A percentile compares a stretch with the other conserved stretches of the same genome.
phyloP scores from a whole-genome alignment of 805 yeast genomes.

The Sugiyamaella chiloensis region DNA sequence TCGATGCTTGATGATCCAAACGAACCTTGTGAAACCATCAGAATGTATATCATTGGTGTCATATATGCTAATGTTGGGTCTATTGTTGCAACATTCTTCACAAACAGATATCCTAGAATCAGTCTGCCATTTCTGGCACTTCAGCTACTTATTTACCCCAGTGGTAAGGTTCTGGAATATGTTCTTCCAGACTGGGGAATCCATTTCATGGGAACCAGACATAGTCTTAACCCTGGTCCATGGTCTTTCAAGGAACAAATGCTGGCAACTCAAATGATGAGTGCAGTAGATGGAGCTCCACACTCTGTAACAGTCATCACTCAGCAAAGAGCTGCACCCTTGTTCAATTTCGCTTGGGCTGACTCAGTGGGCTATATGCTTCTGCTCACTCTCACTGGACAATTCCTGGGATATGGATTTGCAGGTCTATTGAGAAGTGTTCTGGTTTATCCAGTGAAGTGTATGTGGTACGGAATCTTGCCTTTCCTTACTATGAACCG shows the following conservation, averaged over 20 bases:
- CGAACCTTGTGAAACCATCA: slow-evolving; percentile 46
- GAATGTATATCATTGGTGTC: slow-evolving; percentile 40
- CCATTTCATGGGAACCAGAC: slow-evolving; percentile 38
- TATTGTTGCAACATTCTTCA: slow-evolving; percentile 54
- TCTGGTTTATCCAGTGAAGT: slow-evolving; percentile 43
- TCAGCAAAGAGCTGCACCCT: slow-evolving; percentile 13
- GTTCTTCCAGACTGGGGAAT: slow-evolving; percentile 46
- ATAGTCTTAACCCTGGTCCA: slow-evolving; percentile 55
- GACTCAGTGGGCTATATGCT: slow-evolving; percentile 40
- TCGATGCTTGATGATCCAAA: slow-evolving; percentile 43
- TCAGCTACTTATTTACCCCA: slow-evolving; percentile 50
- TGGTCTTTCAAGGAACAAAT: slow-evolving; percentile 63
- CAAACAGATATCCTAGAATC: slow-evolving; percentile 52
- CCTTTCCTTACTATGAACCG: slow-evolving; percentile 54
- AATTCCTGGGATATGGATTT: slow-evolving; percentile 51
- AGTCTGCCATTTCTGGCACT: slow-evolving; percentile 41
- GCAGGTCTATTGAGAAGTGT: slow-evolving; percentile 54
- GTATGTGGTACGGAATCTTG: slow-evolving; percentile 52
- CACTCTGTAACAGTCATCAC: slow-evolving; percentile 26
- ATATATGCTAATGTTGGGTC: slow-evolving; percentile 50
- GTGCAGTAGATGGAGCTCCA: slow-evolving; percentile 48
- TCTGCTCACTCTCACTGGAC: slow-evolving; percentile 45
- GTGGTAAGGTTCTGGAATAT: slow-evolving; percentile 41
- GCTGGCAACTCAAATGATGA: slow-evolving; percentile 46
- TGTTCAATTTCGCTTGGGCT: slow-evolving; percentile 20